phyloP scores from a whole-genome alignment of 2,329 filamentous ascomycete species.

The Helotiales sp. region DNA sequence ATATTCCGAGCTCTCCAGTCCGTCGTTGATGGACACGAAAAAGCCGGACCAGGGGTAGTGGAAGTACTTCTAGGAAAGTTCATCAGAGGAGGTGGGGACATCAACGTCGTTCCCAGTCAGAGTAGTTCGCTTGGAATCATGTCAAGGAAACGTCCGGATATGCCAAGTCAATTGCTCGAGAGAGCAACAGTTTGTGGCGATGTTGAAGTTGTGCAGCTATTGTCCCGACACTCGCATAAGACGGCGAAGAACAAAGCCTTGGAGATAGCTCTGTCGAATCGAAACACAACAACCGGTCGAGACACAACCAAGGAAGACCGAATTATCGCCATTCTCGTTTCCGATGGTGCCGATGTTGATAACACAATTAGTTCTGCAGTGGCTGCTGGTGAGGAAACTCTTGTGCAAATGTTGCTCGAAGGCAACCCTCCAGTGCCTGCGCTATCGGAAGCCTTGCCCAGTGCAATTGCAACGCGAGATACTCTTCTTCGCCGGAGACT shows the following conservation, averaged over 20 bases:
- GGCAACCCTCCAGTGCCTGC: conserved; percentile 15
- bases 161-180: conserved; percentile 24
- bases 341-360: conserved; percentile 23
- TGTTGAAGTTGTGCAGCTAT: conserved; percentile 24
- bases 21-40: conserved; percentile 27
- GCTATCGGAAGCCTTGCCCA: conserved; percentile 24
- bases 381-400: conserved; percentile 19
- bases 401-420: conserved; percentile 26
- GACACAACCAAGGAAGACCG: conserved; percentile 20
- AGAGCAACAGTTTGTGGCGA: conserved; percentile 18
- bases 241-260: conserved; percentile 17
- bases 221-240: conserved; percentile 18
- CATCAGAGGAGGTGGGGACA: conserved; percentile 17
- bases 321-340: conserved; percentile 27
- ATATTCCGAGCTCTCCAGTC: conserved; percentile 24
- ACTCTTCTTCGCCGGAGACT: conserved; percentile 14
- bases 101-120: conserved; percentile 20
- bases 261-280: conserved; percentile 19
- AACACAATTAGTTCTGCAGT: conserved; percentile 22
- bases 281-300: conserved; percentile 11
- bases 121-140: conserved; percentile 15
- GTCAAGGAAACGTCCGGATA: conserved; percentile 19
- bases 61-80: conserved; percentile 23
- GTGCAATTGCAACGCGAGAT: conserved; percentile 17
- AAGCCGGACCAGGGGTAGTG: conserved; percentile 27